phyloP scores from a whole-genome alignment of 495 filamentous ascomycete genomes.

The Neurospora sp. region DNA sequence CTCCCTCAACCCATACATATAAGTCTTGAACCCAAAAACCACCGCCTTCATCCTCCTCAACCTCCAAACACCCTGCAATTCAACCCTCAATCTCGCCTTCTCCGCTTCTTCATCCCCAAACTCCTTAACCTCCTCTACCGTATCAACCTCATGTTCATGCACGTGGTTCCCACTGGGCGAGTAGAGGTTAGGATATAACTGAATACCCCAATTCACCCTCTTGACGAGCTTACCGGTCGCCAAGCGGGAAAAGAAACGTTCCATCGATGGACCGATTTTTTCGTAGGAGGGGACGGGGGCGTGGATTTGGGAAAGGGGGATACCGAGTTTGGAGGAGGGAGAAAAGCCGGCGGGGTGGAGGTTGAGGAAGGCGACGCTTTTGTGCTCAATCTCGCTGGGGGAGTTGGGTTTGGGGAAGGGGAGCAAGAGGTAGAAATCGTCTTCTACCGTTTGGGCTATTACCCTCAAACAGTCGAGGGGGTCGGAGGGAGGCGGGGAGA shows the following conservation, averaged over 20 bases:
- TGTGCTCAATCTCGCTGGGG: conserved; percentile 44
- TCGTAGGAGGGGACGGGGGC: conserved; percentile 59
- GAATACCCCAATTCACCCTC: conserved; percentile 58
- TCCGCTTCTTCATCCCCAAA: conserved; percentile 42
- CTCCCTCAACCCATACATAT: conserved; percentile 55
- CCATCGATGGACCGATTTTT: conserved; percentile 68
- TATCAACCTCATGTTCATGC: conserved; percentile 18
- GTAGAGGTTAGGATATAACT: conserved; percentile 47
- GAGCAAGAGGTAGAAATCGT: conserved; percentile 64
- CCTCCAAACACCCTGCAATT: conserved; percentile 69
- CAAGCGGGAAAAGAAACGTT: conserved; percentile 57
- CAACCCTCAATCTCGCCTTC: conserved; percentile 50
- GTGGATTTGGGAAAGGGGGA: conserved; percentile 57
- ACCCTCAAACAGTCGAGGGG: conserved; percentile 31
- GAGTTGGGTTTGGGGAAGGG: background rate
- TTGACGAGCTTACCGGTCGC: conserved; percentile 45
- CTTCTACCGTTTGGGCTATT: conserved; percentile 54
- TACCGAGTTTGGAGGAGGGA: conserved; percentile 51
- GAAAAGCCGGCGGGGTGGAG: conserved; percentile 70
- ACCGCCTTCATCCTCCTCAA: conserved; percentile 55
- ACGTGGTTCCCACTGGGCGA: conserved; percentile 42
- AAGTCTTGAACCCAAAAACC: conserved; percentile 74
- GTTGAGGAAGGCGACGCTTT: conserved; percentile 55
- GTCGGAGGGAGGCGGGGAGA: conserved; percentile 18
- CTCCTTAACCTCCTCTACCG: conserved; percentile 24